Evolutionary conservation across 2,329 filamentous ascomycete genomes (phyloP), one percentile per base, ranked within the genome.

Genomic region (Apiospora sp.): DNA sequence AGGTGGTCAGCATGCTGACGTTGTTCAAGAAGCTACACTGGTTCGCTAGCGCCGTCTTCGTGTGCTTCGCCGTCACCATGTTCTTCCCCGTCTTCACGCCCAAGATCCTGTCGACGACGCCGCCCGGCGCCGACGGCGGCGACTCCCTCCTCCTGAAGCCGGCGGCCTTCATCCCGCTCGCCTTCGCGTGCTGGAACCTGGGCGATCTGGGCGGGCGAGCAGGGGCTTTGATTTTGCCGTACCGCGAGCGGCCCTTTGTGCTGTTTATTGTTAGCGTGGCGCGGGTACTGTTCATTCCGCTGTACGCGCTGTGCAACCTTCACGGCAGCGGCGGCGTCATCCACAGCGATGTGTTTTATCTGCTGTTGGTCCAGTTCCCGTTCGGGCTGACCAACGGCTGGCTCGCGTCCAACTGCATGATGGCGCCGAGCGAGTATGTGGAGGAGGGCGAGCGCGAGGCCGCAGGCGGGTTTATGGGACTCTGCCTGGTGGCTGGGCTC

Each of bases 221-320:
- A 27, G 81, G 90, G 1, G 92, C 94, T 41, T 76, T 81, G 1
- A 88, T 80, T 75, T 88, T 82, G 82, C 92, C 80, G 71, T 85
- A 80, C 77, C 88, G 88, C 0, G 86, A 90, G 69, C 87, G 89
- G 22, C 95, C 95, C 0, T 84, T 86, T 4, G 76, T 90, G 0
- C 85, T 98, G 12, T 94, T 98, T 78, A 79, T 87, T 24, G 81
- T 95, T 3, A 85, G 93, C 1, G 79, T 95, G 34, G 85, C 87
- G 3, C 90, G 96, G 44, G 78, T 92, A 0, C 84, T 86, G 0
- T 97, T 96, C 79, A 86, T 98, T 49, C 96, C 96, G 0, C 82
- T 98, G 49, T 99, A 98, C 79, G 84, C 94, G 43, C 87, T 98
- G 67, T 99, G 96, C 86, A 99, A 99, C 80, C 87, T 98, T 73